These are phyloP conservation scores for Pseudocercospora ulei DNA, from an alignment of 2,329 filamentous ascomycete species.

Conservation along the genomic window DNA sequence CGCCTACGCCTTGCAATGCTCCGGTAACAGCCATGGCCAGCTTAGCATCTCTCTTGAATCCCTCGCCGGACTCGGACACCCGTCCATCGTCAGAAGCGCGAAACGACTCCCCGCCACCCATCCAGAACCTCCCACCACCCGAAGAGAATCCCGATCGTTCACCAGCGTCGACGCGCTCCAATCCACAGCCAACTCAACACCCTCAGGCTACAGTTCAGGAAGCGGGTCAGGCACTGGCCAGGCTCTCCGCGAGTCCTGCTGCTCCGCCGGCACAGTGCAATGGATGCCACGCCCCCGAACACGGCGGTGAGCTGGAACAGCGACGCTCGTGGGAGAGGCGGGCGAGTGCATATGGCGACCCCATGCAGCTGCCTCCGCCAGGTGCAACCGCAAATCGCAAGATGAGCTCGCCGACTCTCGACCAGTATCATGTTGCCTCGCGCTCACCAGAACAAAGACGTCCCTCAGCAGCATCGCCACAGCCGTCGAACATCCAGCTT, in stretches of 20 bases:
- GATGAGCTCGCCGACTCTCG: slow-evolving; percentile 40
- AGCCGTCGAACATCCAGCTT: slow-evolving; percentile 34
- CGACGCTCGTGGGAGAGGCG: slow-evolving; percentile 24
- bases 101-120: slow-evolving; percentile 22
- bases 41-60: slow-evolving; percentile 35
- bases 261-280: slow-evolving; percentile 24
- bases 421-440: slow-evolving; percentile 42
- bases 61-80: slow-evolving; percentile 23
- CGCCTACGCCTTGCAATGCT: not conserved
- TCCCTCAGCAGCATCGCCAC: slow-evolving; percentile 32
- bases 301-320: slow-evolving; percentile 18
- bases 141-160: slow-evolving; percentile 20
- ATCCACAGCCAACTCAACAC: slow-evolving; percentile 16
- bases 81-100: slow-evolving; percentile 16
- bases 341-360: slow-evolving; percentile 33
- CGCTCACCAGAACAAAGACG: slow-evolving; percentile 39
- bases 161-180: slow-evolving; percentile 16
- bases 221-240: slow-evolving; percentile 35
- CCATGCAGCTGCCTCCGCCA: slow-evolving; percentile 37
- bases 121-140: slow-evolving; percentile 20
- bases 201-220: slow-evolving; percentile 31
- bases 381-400: slow-evolving; percentile 30
- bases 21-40: slow-evolving; percentile 22
- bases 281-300: slow-evolving; percentile 20
- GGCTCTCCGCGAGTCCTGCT: slow-evolving; percentile 26